Evolutionary conservation across 352 stramenopile genomes (phyloP), one percentile per base, ranked within the genome.

Genomic region (Globisporangium cederbergense): DNA sequence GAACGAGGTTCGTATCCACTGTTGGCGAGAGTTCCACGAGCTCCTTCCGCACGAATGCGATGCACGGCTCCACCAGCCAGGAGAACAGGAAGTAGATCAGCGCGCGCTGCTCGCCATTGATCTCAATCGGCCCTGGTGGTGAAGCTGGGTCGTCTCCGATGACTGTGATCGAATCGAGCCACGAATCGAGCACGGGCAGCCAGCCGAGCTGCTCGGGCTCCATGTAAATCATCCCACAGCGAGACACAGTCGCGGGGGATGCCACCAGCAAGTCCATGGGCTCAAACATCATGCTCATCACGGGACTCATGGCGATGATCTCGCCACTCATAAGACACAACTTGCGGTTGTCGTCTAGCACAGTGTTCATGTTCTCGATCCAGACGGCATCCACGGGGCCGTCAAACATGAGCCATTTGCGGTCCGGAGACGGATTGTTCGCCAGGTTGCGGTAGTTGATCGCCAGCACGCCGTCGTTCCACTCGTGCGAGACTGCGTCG

Each of bases 241-340:
- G 88, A 52, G 86, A 97, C 7, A 98, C 94, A 3, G 95, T 98
- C 1, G 95, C 94, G 3, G 95, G 95, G 0, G 89, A 97, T 2
- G 95, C 95, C 8, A 97, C 88, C n/a, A 98, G 74, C 49, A 98
- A 74, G 70, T 98, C 90, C 86, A 97, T 96, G 1, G 92, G 90
- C 70, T 98, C 95, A 53, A 98, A 98, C 79, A 98, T 97, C 94
- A 98, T 98, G 60, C 90, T 98, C 91, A 98, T 98, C 34, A 91
- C 83, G 18, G 91, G 68, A 43, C 81, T 96, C 93, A 98, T 98
- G 28, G 93, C 95, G 62, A 98, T 97, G 62, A 98, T 98, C 74
- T 98, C 93, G 36, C 93, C 93, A 53, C 83, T 97, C 84, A 97
- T 97, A 38, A 98, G 74, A 52, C 93, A 98, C 30, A 98, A 66